Conservation (phyloP, 371 early-diverging fungal species). For the Syncephalastrum sp. region DNA sequence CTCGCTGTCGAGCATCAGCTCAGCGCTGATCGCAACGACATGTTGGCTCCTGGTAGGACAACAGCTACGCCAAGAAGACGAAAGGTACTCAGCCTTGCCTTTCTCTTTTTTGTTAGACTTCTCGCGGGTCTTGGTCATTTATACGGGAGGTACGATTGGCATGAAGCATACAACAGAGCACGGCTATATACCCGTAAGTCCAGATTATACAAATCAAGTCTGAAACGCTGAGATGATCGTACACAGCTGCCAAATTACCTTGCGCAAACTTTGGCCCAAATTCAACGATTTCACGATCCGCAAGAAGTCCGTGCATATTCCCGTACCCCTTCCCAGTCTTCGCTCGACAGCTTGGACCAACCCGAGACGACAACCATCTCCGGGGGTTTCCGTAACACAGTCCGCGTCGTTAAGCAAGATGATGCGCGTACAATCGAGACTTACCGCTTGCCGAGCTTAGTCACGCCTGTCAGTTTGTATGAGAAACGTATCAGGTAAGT, state of each 20-base stretch:
- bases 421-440: background rate
- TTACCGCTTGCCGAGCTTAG: slow-evolving; percentile 56
- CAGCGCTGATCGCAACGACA: slow-evolving; percentile 46
- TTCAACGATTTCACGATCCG: slow-evolving; percentile 90
- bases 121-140: slow-evolving; percentile 84
- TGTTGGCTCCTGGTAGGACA: slow-evolving; percentile 47
- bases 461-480: slow-evolving; percentile 91
- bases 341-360: slow-evolving; percentile 24
- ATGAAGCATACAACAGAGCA: slow-evolving; percentile 79
- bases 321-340: slow-evolving; percentile 20
- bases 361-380: no score
- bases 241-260: slow-evolving; percentile 67
- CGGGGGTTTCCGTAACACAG: slow-evolving; percentile 33
- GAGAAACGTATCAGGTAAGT: slow-evolving; percentile 84
- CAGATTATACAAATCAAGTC: background rate
- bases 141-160: slow-evolving; percentile 96
- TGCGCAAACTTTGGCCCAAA: slow-evolving; percentile 69
- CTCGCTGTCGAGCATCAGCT: slow-evolving; percentile 49
- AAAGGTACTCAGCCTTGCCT: background rate
- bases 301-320: slow-evolving; percentile 4
- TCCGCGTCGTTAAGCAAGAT: slow-evolving; percentile 23
- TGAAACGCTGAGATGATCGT: background rate
- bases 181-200: slow-evolving; percentile 76
- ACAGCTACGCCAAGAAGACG: background rate
- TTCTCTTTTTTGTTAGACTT: slow-evolving; percentile 50